A percentile compares a stretch with the other conserved stretches of the same genome.
Evolutionary conservation across 345 rosid genomes (phyloP).

Genomic region (Syzygium grande): DNA sequence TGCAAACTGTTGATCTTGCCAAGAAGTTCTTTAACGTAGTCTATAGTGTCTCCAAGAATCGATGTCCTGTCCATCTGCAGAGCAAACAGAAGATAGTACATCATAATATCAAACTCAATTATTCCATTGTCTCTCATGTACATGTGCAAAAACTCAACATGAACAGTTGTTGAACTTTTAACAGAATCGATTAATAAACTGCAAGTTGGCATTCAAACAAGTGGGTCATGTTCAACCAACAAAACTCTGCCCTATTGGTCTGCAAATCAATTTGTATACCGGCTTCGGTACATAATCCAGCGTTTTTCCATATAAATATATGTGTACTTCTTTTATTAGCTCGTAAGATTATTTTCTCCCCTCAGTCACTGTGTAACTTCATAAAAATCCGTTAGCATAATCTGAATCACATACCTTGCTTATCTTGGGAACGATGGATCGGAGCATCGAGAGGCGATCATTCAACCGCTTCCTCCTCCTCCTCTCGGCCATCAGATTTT

Average conservation of each 20-base stretch:
- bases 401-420: conserved; percentile 19
- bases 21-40: conserved; percentile 55
- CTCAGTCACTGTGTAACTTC: not conserved
- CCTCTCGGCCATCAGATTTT: conserved; percentile 37
- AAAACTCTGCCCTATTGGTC: not conserved
- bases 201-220: not conserved
- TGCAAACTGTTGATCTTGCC: conserved; percentile 52
- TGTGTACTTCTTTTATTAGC: not conserved
- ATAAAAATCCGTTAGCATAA: not conserved
- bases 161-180: not conserved
- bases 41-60: conserved; percentile 43
- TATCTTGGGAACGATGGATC: conserved; percentile 37
- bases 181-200: not conserved
- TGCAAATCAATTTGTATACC: not conserved
- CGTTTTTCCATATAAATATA: not conserved
- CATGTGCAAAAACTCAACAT: not conserved
- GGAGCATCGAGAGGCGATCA: conserved; percentile 27
- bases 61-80: conserved; percentile 43
- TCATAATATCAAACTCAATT: not conserved
- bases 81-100: not conserved
- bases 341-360: not conserved
- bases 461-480: conserved; percentile 30
- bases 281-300: not conserved
- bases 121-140: not conserved
- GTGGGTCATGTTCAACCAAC: not conserved